Evolutionary conservation across 163 green algal genomes (phyloP).

Genomic region (Chlorella variabilis): DNA sequence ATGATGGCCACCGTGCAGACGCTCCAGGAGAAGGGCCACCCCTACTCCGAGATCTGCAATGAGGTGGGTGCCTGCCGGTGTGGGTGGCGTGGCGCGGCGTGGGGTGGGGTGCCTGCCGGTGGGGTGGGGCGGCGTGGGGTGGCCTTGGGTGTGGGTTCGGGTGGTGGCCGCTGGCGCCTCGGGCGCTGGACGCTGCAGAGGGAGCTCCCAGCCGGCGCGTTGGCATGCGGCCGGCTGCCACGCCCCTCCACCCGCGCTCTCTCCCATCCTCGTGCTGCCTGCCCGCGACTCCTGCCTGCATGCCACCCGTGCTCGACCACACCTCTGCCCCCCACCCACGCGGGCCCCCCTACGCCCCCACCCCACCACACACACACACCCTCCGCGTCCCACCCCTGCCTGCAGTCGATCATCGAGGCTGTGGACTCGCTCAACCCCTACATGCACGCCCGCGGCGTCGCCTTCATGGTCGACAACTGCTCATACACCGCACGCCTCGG

Average conservation of each 20-base stretch:
- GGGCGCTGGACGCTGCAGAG: no score
- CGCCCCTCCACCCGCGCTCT: no score
- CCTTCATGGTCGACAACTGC: slow-evolving; percentile 99
- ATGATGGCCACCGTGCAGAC: slow-evolving; percentile 98
- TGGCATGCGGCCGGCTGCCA: no score
- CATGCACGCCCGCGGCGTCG: slow-evolving; percentile 98
- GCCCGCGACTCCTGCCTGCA: no score
- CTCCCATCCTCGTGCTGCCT: no score
- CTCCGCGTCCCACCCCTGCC: not conserved
- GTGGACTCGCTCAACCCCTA: slow-evolving; percentile 99
- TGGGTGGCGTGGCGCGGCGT: not conserved
- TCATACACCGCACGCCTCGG: slow-evolving; percentile 98
- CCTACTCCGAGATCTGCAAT: slow-evolving; percentile 99
- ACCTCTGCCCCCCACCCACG: no score
- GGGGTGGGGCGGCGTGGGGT: no score
- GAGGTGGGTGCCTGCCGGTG: slow-evolving; percentile 62
- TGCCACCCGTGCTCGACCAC: no score
- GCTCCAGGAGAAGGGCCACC: slow-evolving; percentile 83
- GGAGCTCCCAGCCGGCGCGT: no score
- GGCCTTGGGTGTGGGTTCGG: no score
- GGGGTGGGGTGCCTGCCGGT: not conserved
- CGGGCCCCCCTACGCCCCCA: no score
- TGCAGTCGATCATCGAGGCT: slow-evolving; percentile 96
- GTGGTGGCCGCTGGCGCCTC: no score
- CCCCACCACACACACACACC: not conserved